A percentile compares a stretch with the other conserved stretches of the same genome.
Evolutionary conservation across 2,329 filamentous ascomycete species (phyloP).

Genomic region (Fusarium torreyae): DNA sequence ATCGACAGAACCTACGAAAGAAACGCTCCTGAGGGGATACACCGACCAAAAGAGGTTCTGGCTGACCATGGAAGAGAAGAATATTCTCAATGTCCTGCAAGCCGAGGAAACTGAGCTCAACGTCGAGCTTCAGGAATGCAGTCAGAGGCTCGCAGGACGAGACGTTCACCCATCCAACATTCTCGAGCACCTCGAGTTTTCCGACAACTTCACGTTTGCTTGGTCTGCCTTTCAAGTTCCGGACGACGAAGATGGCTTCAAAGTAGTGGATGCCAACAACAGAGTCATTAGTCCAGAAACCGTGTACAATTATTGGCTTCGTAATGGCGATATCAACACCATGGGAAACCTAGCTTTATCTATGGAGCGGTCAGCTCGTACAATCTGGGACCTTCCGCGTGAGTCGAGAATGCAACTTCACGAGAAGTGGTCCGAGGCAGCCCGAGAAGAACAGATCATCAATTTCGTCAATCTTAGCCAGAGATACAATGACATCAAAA

Average conservation of each 20-base stretch:
- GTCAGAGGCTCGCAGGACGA: slow-evolving; percentile 29
- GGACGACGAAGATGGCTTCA: slow-evolving; percentile 60
- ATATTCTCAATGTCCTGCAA: slow-evolving; percentile 61
- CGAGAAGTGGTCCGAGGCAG: slow-evolving; percentile 59
- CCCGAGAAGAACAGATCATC: slow-evolving; percentile 66
- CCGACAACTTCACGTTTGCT: slow-evolving; percentile 64
- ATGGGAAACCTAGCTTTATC: slow-evolving; percentile 1
- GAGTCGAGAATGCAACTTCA: slow-evolving; percentile 56
- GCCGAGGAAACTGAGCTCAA: background rate
- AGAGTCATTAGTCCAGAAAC: slow-evolving; percentile 55
- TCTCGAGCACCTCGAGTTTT: slow-evolving; percentile 66
- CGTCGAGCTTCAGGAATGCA: slow-evolving; percentile 48
- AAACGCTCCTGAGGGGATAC: slow-evolving; percentile 63
- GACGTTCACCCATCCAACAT: slow-evolving; percentile 49
- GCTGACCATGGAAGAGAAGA: slow-evolving; percentile 48
- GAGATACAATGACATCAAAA: slow-evolving; percentile 60
- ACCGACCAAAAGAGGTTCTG: slow-evolving; percentile 46
- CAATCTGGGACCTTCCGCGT: slow-evolving; percentile 68
- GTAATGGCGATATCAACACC: background rate
- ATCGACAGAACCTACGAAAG: slow-evolving; percentile 63
- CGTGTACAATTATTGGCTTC: slow-evolving; percentile 44
- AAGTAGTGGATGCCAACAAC: slow-evolving; percentile 61
- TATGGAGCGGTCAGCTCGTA: slow-evolving; percentile 47
- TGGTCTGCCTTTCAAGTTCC: slow-evolving; percentile 72
- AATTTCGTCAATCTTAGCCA: slow-evolving; percentile 57